A percentile compares a stretch with the other conserved stretches of the same genome.
Conservation (phyloP, 257 asterid species). For the Galeopsis tetrahit region DNA sequence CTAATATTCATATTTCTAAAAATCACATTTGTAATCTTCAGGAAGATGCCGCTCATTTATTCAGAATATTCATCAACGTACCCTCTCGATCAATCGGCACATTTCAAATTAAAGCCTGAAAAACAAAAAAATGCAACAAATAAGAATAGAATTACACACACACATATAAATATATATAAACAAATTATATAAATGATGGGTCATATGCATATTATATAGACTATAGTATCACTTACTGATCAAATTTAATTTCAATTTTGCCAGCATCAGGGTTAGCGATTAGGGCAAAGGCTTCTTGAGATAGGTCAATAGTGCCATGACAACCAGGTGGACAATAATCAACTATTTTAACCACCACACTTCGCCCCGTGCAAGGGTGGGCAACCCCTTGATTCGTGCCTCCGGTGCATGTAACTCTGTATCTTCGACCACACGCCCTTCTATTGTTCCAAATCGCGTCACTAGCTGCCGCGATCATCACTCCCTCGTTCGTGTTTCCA, state of each 20-base stretch:
- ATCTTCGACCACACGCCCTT: conserved; percentile 48
- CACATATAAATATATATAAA: no score
- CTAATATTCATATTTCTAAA: not conserved
- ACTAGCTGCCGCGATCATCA: conserved; percentile 57
- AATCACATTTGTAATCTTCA: not conserved
- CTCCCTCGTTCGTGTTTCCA: conserved; percentile 43
- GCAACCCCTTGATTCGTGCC: conserved; percentile 45
- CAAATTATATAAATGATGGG: no score
- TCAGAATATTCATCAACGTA: not conserved
- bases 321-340: conserved; percentile 54
- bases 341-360: conserved; percentile 40
- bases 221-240: conserved; percentile 46
- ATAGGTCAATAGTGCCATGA: conserved; percentile 51
- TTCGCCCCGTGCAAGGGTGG: conserved; percentile 53
- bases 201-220: no score
- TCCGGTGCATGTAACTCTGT: conserved; percentile 49
- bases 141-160: no score
- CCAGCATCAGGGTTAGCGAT: conserved; percentile 59
- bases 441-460: conserved; percentile 42
- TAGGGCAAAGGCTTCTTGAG: conserved; percentile 50
- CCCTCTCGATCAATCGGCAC: not conserved
- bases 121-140: not conserved
- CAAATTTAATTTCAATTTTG: conserved; percentile 37
- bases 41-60: not conserved
- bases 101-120: conserved; percentile 17